phyloP scores from a whole-genome alignment of 148 eudicot genomes.

The Oxyria digyna region DNA sequence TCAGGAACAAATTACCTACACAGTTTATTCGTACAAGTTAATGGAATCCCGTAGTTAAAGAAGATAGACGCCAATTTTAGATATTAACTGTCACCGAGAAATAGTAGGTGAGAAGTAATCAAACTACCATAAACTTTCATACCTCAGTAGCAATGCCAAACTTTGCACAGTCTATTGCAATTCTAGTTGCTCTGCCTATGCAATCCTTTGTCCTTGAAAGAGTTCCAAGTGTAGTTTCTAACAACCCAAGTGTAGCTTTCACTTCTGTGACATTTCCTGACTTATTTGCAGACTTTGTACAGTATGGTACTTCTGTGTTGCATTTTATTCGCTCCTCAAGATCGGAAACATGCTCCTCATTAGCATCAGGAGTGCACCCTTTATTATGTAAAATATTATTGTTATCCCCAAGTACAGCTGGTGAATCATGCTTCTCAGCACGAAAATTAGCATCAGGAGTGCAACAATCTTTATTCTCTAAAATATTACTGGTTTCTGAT shows the following conservation, averaged over 20 bases:
- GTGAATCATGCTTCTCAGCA: too few relatives aligned
- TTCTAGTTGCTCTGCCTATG: slow-evolving; percentile 82
- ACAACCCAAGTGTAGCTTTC: slow-evolving; percentile 48
- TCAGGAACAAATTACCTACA: neutral
- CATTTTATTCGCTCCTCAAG: neutral
- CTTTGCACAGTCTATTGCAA: slow-evolving; percentile 87
- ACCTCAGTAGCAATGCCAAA: slow-evolving; percentile 75
- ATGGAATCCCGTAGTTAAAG: neutral
- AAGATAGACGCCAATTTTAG: neutral
- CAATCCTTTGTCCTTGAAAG: slow-evolving; percentile 82
- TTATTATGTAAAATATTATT: slow-evolving; percentile 19
- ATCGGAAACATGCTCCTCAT: slow-evolving; percentile 4
- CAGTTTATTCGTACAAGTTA: neutral
- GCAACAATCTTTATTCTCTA: too few relatives aligned
- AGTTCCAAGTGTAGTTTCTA: slow-evolving; percentile 44
- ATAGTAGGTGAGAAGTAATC: neutral
- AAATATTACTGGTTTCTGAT: too few relatives aligned
- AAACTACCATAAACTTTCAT: slow-evolving; percentile 1
- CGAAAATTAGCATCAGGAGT: too few relatives aligned
- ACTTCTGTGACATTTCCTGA: slow-evolving; percentile 44
- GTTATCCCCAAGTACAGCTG: too few relatives aligned
- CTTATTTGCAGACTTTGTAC: slow-evolving; percentile 20
- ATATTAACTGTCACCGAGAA: neutral
- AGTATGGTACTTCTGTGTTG: slow-evolving; percentile 1
- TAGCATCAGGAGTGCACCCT: slow-evolving; percentile 31